Percentiles rank a stretch among this genome's conserved stretches.
phyloP scores from a whole-genome alignment of 169 alveolate genomes.

The Plasmodium berghei region DNA sequence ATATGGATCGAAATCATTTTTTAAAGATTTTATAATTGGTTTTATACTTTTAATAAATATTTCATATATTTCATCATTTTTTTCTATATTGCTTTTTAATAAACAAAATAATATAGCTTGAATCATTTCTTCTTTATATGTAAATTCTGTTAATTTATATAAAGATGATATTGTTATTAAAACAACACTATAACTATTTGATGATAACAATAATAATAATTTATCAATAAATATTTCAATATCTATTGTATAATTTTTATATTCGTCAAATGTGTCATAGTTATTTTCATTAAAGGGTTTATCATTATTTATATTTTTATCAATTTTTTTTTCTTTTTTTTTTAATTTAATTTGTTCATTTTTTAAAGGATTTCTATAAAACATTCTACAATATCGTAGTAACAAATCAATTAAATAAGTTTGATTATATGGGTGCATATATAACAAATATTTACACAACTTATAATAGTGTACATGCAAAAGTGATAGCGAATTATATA shows the following conservation, averaged over 20 bases:
- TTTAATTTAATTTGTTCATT: neutral
- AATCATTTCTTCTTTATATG: constrained; percentile 20
- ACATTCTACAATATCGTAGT: constrained; percentile 20
- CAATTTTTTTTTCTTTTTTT: neutral
- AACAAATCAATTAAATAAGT: constrained; percentile 27
- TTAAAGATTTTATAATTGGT: constrained; percentile 17
- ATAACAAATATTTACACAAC: constrained; percentile 42
- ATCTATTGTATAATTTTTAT: neutral
- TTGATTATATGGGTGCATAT: constrained; percentile 74
- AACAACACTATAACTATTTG: constrained; percentile 32
- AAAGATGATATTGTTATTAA: constrained; percentile 14
- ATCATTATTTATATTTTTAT: neutral
- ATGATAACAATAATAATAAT: constrained; percentile 5
- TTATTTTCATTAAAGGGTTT: too few relatives aligned
- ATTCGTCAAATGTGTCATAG: neutral
- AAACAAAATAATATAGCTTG: constrained; percentile 26
- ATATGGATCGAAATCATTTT: constrained; percentile 11
- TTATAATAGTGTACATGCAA: constrained; percentile 79
- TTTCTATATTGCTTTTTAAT: constrained; percentile 21
- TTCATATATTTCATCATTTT: constrained; percentile 35
- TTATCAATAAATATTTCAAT: constrained; percentile 45
- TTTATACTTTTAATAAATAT: constrained; percentile 43
- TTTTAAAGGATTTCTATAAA: constrained; percentile 45
- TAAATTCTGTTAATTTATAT: constrained; percentile 33
- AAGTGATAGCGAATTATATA: constrained; percentile 66